Evolutionary conservation across 2,329 filamentous ascomycete genomes (phyloP).

Genomic region (Raffaelea albimanens): DNA sequence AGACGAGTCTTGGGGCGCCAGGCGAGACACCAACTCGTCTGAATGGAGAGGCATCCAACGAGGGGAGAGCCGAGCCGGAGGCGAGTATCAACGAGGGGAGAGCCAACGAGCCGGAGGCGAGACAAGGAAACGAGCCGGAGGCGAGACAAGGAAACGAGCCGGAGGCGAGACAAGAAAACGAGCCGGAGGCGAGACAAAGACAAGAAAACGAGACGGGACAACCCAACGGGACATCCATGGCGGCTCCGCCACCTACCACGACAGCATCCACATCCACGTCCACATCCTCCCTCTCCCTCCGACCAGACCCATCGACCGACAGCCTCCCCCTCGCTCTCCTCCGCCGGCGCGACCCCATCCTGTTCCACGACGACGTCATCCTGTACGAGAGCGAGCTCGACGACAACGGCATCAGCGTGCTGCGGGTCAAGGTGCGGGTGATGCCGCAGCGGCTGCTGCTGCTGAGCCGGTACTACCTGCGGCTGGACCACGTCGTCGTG

Average conservation of each 20-base stretch:
- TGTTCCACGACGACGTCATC: slow-evolving; percentile 94
- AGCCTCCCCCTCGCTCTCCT: slow-evolving; percentile 78
- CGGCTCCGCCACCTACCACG: background rate
- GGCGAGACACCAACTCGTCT: no score
- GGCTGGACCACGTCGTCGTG: slow-evolving; percentile 81
- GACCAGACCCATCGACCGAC: slow-evolving; percentile 9
- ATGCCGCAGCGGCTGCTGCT: slow-evolving; percentile 85
- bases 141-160: background rate
- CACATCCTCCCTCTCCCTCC: background rate
- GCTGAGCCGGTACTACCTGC: slow-evolving; percentile 81
- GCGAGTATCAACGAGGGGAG: background rate
- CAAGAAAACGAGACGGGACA: background rate
- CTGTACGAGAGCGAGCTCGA: slow-evolving; percentile 97
- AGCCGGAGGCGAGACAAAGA: no score
- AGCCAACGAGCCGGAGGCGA: background rate
- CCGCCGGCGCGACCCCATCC: slow-evolving; percentile 80
- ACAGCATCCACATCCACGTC: background rate
- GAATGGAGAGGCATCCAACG: no score
- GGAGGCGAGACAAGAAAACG: background rate
- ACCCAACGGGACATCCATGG: background rate
- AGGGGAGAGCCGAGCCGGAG: background rate
- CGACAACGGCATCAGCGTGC: slow-evolving; percentile 88
- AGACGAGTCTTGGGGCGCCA: background rate
- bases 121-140: background rate
- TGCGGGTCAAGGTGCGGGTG: slow-evolving; percentile 85